These are phyloP conservation scores for Hyphopichia khmerensis DNA, from an alignment of 1,139 yeast genomes.

Conservation along the genomic window DNA sequence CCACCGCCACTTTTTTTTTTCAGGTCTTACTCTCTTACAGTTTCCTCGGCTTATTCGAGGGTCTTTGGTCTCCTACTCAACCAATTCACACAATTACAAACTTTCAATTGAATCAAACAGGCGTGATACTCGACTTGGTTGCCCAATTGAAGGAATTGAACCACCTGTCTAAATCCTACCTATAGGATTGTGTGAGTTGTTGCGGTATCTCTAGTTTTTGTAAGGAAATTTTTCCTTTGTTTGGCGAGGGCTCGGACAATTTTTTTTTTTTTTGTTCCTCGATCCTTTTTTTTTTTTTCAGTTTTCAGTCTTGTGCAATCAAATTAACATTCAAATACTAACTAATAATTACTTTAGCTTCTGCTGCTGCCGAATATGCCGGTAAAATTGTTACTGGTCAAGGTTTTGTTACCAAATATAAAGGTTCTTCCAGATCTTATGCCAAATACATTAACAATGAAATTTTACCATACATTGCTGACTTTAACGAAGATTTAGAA, in stretches of 20 bases:
- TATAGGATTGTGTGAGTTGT: no score
- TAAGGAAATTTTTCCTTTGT: not conserved
- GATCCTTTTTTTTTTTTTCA: not conserved
- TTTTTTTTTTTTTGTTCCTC: not conserved
- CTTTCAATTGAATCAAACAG: no score
- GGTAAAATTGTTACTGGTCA: conserved; percentile 67
- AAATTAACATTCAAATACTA: no score
- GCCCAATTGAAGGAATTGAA: no score
- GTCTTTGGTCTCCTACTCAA: no score
- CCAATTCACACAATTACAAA: no score
- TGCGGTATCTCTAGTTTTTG: no score
- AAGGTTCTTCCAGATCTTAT: conserved; percentile 44
- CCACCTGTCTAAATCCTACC: no score
- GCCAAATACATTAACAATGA: conserved; percentile 41
- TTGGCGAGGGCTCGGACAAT: not conserved
- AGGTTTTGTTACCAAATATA: conserved; percentile 68
- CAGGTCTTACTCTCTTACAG: no score
- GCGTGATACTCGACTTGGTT: no score
- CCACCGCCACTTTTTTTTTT: not conserved
- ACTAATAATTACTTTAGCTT: conserved; percentile 29
- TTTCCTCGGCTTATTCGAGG: not conserved
- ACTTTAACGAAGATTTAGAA: conserved; percentile 44
- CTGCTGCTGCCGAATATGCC: conserved; percentile 69
- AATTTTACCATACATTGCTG: conserved; percentile 45
- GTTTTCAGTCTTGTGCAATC: conserved; percentile 1